phyloP scores from a whole-genome alignment of 2,329 filamentous ascomycete species.

The Dactylellina haptotyla region DNA sequence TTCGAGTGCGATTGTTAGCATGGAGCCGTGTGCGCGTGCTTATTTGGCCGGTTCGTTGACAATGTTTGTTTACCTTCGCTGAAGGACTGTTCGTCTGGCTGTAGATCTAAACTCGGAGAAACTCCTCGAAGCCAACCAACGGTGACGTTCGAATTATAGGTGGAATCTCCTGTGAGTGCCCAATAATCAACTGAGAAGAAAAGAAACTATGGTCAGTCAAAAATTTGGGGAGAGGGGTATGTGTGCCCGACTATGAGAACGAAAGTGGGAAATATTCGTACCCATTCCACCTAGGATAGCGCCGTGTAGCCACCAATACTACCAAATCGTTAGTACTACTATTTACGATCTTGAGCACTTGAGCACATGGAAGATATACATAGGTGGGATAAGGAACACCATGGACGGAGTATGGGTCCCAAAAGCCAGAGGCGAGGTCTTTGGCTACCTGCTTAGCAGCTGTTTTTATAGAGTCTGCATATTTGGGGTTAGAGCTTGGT shows the following conservation, averaged over 20 bases:
- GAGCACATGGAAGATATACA: not conserved
- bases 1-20: constrained; percentile 17
- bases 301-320: constrained; percentile 50
- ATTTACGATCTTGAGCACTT: not conserved
- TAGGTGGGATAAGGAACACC: constrained; percentile 38
- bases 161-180: constrained; percentile 79
- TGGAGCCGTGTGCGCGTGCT: not conserved
- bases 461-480: constrained; percentile 39
- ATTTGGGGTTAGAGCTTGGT: not conserved
- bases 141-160: constrained; percentile 74
- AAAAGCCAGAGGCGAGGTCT: constrained; percentile 40
- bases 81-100: constrained; percentile 36
- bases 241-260: not conserved
- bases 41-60: not conserved
- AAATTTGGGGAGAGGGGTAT: not conserved
- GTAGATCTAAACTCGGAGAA: constrained; percentile 56
- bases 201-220: not conserved
- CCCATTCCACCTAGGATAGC: constrained; percentile 34
- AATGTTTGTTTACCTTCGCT: constrained; percentile 31
- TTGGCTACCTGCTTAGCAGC: constrained; percentile 40
- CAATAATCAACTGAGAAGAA: constrained; percentile 75
- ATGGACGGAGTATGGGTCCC: constrained; percentile 32
- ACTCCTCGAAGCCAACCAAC: constrained; percentile 73
- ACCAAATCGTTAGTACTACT: not conserved
- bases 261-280: constrained; percentile 5